These are phyloP conservation scores for Pseudogymnoascus sp. DNA, from an alignment of 2,329 filamentous ascomycete genomes.

Conservation along the genomic window DNA sequence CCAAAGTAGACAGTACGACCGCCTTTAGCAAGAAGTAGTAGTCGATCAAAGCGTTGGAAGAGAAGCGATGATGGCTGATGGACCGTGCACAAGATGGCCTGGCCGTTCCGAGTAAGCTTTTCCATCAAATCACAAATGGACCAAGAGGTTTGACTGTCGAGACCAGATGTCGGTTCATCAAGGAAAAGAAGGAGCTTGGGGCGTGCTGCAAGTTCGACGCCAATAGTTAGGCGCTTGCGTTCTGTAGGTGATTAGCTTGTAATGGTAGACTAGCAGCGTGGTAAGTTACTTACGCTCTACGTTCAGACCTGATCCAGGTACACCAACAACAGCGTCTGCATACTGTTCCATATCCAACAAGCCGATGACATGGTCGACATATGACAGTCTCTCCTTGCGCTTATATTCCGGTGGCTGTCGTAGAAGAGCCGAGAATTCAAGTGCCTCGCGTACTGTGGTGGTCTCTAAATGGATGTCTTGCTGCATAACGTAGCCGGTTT, in stretches of 20 bases:
- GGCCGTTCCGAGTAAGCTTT: slow-evolving; percentile 48
- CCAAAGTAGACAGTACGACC: slow-evolving; percentile 64
- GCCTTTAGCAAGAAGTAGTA: slow-evolving; percentile 56
- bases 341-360: slow-evolving; percentile 61
- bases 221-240: slow-evolving; percentile 53
- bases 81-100: slow-evolving; percentile 47
- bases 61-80: slow-evolving; percentile 47
- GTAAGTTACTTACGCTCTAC: slow-evolving; percentile 37
- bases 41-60: slow-evolving; percentile 49
- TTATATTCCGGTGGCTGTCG: slow-evolving; percentile 69
- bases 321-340: slow-evolving; percentile 56
- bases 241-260: slow-evolving; percentile 23
- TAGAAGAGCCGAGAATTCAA: slow-evolving; percentile 81
- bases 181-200: slow-evolving; percentile 52
- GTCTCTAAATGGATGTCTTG: slow-evolving; percentile 82
- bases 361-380: slow-evolving; percentile 67
- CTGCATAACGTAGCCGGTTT: slow-evolving; percentile 73
- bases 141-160: slow-evolving; percentile 57
- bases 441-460: slow-evolving; percentile 76
- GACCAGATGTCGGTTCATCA: slow-evolving; percentile 52
- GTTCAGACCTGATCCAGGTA: slow-evolving; percentile 52
- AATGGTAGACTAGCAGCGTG: not conserved
- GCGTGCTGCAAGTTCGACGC: slow-evolving; percentile 48
- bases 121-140: slow-evolving; percentile 54
- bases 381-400: slow-evolving; percentile 66